These are phyloP conservation scores for Phellinidium pouzarii DNA, from an alignment of 1,284 basidiomycete genomes.

Conservation along the genomic window DNA sequence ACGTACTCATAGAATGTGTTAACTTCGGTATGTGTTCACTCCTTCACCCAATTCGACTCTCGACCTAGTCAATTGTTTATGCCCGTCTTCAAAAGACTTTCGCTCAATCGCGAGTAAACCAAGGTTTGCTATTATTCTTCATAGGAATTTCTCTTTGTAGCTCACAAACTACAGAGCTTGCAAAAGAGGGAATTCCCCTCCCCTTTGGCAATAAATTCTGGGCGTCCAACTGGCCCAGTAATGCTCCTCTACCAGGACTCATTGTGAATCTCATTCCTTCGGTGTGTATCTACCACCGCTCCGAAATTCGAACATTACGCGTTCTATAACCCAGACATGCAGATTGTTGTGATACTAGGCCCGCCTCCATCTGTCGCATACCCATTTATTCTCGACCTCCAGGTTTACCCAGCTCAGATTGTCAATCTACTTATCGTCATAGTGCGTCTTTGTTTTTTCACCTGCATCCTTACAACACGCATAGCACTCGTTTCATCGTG, in stretches of 20 bases:
- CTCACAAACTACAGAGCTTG: slow-evolving; percentile 32
- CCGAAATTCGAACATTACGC: no score
- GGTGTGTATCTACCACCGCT: slow-evolving; percentile 21
- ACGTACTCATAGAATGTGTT: slow-evolving; percentile 32
- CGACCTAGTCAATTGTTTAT: not conserved
- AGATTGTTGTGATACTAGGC: slow-evolving; percentile 44
- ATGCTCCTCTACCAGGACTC: slow-evolving; percentile 39
- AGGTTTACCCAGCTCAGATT: slow-evolving; percentile 51
- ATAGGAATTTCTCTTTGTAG: not conserved
- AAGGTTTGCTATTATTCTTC: slow-evolving; percentile 26
- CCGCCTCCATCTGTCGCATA: slow-evolving; percentile 41
- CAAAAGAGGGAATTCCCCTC: slow-evolving; percentile 46
- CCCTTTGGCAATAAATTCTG: slow-evolving; percentile 39
- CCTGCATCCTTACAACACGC: no score
- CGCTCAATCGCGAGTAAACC: slow-evolving; percentile 39
- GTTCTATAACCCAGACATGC: no score
- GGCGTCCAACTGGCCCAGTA: slow-evolving; percentile 40
- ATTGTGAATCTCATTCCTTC: slow-evolving; percentile 36
- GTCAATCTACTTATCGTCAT: slow-evolving; percentile 50
- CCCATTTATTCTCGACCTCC: slow-evolving; percentile 49
- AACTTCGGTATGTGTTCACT: slow-evolving; percentile 24
- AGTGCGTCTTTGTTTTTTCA: slow-evolving; percentile 27
- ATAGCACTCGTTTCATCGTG: no score
- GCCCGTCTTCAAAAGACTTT: slow-evolving; percentile 35
- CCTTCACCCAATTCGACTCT: not conserved